phyloP scores from a whole-genome alignment of 768 basidiomycete genomes.

The Tylopilus vinaceipallidus region DNA sequence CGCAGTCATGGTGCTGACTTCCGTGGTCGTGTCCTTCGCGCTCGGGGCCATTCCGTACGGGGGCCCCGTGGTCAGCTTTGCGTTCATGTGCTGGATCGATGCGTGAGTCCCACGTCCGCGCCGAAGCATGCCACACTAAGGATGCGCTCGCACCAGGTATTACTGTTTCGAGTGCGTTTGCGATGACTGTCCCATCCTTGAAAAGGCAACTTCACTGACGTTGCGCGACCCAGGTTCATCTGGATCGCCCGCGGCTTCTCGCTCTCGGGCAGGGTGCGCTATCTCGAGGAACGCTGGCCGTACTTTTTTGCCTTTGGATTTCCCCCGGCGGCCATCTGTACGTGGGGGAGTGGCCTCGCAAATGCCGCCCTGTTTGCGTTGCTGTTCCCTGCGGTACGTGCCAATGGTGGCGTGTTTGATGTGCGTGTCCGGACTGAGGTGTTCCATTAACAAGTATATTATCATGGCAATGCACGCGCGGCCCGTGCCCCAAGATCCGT shows the following conservation, averaged over 20 bases:
- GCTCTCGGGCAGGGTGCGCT: constrained; percentile 62
- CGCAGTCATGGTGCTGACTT: constrained; percentile 77
- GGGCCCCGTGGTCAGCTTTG: constrained; percentile 59
- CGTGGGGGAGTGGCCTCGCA: constrained; percentile 68
- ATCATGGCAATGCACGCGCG: constrained; percentile 80
- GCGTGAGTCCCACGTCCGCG: constrained; percentile 53
- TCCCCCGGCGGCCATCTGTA: constrained; percentile 70
- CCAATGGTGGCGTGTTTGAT: too few relatives aligned
- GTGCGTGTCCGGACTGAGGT: constrained; percentile 2
- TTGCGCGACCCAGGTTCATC: constrained; percentile 50
- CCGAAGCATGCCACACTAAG: constrained; percentile 4
- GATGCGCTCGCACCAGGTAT: constrained; percentile 49
- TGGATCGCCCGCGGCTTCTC: constrained; percentile 77
- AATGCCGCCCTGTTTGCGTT: constrained; percentile 84
- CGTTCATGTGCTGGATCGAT: constrained; percentile 84
- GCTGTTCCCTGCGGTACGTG: constrained; percentile 71
- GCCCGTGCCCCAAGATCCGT: constrained; percentile 75
- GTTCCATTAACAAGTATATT: constrained; percentile 58
- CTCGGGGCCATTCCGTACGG: constrained; percentile 62
- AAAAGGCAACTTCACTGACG: constrained; percentile 12
- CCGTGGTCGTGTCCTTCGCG: constrained; percentile 63
- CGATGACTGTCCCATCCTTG: constrained; percentile 2
- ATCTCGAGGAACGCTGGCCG: constrained; percentile 86
- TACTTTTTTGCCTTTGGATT: constrained; percentile 88
- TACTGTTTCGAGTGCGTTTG: constrained; percentile 82